Evolutionary conservation across 495 filamentous ascomycete species (phyloP).

Genomic region (Penicillium chermesinum): DNA sequence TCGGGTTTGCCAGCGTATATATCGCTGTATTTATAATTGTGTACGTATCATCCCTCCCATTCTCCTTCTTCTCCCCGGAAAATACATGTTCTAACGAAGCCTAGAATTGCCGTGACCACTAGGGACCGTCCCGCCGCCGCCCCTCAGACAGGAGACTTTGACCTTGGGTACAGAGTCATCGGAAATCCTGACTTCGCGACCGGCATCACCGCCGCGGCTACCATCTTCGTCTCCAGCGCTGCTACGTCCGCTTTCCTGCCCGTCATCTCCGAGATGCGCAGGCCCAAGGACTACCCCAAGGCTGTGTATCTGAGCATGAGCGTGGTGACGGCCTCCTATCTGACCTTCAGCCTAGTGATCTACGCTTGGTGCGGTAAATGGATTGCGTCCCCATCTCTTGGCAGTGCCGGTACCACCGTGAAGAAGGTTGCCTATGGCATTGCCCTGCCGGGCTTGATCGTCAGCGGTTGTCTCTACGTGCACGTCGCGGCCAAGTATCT

Average conservation of each 20-base stretch:
- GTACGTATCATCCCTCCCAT: conserved; percentile 12
- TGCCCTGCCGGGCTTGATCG: conserved; percentile 58
- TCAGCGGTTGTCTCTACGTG: conserved; percentile 59
- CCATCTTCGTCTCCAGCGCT: conserved; percentile 45
- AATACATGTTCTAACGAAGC: conserved; percentile 4
- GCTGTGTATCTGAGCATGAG: conserved; percentile 58
- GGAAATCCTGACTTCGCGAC: conserved; percentile 29
- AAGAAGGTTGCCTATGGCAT: conserved; percentile 69
- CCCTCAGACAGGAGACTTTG: conserved; percentile 28
- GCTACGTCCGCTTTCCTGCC: conserved; percentile 64
- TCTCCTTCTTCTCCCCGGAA: background rate
- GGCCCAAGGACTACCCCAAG: conserved; percentile 59
- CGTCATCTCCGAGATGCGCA: conserved; percentile 73
- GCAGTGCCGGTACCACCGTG: conserved; percentile 56
- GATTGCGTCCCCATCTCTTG: conserved; percentile 66
- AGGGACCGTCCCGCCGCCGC: conserved; percentile 35
- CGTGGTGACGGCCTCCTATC: conserved; percentile 60
- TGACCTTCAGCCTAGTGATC: conserved; percentile 44
- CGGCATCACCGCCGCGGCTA: conserved; percentile 36
- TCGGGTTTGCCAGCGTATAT: conserved; percentile 41
- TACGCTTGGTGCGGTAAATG: conserved; percentile 65
- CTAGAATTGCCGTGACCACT: conserved; percentile 37
- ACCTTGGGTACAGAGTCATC: conserved; percentile 45
- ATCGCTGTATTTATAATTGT: conserved; percentile 47
- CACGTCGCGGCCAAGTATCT: conserved; percentile 58